These are phyloP conservation scores for Coffea canephora DNA, from an alignment of 257 asterid genomes.

Conservation along the genomic window DNA sequence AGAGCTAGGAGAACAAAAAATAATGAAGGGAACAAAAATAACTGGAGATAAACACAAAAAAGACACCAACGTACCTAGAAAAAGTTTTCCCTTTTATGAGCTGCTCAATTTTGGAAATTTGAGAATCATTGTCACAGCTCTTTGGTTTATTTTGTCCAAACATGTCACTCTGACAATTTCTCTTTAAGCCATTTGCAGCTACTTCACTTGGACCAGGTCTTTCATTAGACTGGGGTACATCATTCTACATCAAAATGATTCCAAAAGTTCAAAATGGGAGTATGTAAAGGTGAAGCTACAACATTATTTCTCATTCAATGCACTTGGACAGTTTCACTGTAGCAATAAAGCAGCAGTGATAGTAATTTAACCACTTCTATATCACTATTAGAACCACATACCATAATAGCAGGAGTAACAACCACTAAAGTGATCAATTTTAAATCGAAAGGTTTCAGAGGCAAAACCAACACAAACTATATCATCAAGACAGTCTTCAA, in stretches of 20 bases:
- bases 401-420: neutral
- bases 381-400: neutral
- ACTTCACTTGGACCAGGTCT: constrained; percentile 30
- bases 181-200: constrained; percentile 12
- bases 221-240: constrained; percentile 38
- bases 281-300: neutral
- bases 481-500: neutral
- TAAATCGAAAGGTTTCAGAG: neutral
- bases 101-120: constrained; percentile 63
- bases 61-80: constrained; percentile 47
- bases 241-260: constrained; percentile 44
- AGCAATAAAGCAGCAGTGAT: neutral
- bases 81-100: constrained; percentile 60
- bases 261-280: constrained; percentile 8
- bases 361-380: neutral
- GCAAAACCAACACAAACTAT: neutral
- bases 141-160: constrained; percentile 23
- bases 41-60: neutral
- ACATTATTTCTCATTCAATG: no score
- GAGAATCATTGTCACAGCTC: constrained; percentile 31
- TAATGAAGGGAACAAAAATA: neutral
- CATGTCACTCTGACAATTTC: constrained; percentile 10
- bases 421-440: neutral
- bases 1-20: neutral
- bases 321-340: neutral